Conservation (phyloP, 2,329 filamentous ascomycete species). For the Didymella exigua region DNA sequence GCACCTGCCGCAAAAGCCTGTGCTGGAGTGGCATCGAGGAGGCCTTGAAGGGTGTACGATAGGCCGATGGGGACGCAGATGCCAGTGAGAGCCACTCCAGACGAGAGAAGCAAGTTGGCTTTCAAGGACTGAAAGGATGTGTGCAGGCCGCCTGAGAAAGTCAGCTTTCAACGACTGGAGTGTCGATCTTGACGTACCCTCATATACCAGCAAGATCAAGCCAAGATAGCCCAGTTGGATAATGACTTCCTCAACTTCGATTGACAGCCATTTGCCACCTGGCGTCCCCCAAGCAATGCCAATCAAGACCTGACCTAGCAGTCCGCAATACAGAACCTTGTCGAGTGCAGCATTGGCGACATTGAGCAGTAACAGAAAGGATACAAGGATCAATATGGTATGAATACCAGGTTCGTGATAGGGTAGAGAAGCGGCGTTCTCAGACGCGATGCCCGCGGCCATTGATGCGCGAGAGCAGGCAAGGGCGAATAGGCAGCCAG, state of each 20-base stretch:
- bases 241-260: conserved; percentile 59
- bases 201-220: conserved; percentile 73
- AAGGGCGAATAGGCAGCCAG: conserved; percentile 17
- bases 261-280: conserved; percentile 64
- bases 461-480: conserved; percentile 28
- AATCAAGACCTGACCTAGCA: conserved; percentile 73
- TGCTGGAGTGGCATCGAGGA: conserved; percentile 59
- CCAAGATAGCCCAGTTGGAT: conserved; percentile 75
- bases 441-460: conserved; percentile 25
- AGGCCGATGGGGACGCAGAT: conserved; percentile 68
- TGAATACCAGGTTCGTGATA: conserved; percentile 69
- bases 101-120: conserved; percentile 65
- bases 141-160: conserved; percentile 60
- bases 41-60: conserved; percentile 63
- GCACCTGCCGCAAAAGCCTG: conserved; percentile 76
- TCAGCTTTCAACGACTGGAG: conserved; percentile 6
- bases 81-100: conserved; percentile 68
- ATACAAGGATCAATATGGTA: conserved; percentile 64
- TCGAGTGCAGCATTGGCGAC: conserved; percentile 63
- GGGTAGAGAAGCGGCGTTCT: conserved; percentile 47
- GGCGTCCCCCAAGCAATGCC: conserved; percentile 74
- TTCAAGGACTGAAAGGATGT: conserved; percentile 61
- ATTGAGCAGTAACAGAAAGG: conserved; percentile 69
- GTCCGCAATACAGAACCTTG: conserved; percentile 68
- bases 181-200: conserved; percentile 54